Percentiles rank a stretch among this genome's conserved stretches.
Conservation (phyloP, 345 rosid genomes). For the Gossypium arboreum region DNA sequence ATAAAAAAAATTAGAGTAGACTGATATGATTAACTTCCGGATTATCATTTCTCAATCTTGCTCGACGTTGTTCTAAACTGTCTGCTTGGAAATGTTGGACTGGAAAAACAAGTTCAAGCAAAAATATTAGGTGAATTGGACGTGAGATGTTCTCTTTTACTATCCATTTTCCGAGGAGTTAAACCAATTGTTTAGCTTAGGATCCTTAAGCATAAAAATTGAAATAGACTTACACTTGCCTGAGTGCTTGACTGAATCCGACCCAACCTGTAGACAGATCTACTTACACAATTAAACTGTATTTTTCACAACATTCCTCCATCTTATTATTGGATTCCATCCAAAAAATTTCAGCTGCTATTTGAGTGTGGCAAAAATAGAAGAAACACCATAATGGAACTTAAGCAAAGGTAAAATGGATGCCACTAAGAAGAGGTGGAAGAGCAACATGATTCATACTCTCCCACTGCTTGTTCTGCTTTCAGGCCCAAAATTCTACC, state of each 20-base stretch:
- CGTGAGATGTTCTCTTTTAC: neutral
- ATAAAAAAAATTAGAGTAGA: neutral
- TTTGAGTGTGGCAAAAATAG: neutral
- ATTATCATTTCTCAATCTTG: neutral
- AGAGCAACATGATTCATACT: neutral
- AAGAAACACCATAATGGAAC: too few species aligned
- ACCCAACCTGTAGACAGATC: neutral
- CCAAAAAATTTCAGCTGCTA: neutral
- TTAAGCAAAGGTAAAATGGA: neutral
- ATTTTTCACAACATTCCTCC: too few species aligned
- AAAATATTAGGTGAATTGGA: neutral
- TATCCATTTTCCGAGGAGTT: neutral
- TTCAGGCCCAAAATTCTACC: neutral
- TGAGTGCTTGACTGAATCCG: neutral
- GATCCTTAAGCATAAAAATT: neutral
- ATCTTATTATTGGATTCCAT: too few species aligned
- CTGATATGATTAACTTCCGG: neutral
- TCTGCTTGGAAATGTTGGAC: neutral
- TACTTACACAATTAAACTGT: neutral
- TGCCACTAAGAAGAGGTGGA: neutral
- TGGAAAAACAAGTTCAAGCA: neutral
- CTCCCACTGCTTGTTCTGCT: neutral
- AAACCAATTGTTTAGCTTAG: neutral
- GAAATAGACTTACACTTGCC: neutral
- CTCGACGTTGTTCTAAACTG: too few species aligned